These are phyloP conservation scores for Coemansia asiatica DNA, from an alignment of 192 early-diverging fungal genomes.

Conservation along the genomic window DNA sequence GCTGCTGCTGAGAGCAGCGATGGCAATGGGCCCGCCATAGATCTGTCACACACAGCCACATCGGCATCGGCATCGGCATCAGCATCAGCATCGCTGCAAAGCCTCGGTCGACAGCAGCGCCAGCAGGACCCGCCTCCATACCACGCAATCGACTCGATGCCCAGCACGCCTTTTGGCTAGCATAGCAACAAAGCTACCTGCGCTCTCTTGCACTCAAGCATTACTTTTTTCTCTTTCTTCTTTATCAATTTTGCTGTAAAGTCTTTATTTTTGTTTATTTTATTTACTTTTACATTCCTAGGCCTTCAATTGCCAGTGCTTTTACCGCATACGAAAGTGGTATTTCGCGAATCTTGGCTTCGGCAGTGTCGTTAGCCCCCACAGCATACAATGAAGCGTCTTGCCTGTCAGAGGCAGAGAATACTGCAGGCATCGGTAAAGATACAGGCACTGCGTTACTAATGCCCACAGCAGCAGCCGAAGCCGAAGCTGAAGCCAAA, in stretches of 20 bases:
- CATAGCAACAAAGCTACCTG: neutral
- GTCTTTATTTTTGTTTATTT: neutral
- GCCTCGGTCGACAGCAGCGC: neutral
- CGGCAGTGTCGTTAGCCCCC: conserved; percentile 3
- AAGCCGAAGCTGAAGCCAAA: neutral
- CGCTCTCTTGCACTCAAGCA: neutral
- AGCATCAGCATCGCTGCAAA: neutral
- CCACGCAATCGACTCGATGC: conserved; percentile 18
- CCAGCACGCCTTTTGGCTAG: neutral
- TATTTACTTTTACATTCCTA: conserved; percentile 36
- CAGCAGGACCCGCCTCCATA: conserved; percentile 38
- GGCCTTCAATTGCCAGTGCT: conserved; percentile 47
- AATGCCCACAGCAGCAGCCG: too few species aligned
- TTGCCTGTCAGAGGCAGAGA: neutral
- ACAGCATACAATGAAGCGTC: neutral
- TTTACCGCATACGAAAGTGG: conserved; percentile 38
- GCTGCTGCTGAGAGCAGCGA: neutral
- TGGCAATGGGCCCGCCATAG: neutral
- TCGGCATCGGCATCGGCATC: neutral
- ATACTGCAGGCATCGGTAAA: neutral
- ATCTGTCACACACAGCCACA: neutral
- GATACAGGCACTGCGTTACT: neutral
- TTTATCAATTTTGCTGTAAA: neutral
- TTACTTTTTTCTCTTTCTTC: neutral
- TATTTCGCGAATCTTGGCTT: conserved; percentile 25